A percentile compares a stretch with the other conserved stretches of the same genome.
Evolutionary conservation across 2,329 filamentous ascomycete genomes (phyloP).

Genomic region (Ophiostoma montium): DNA sequence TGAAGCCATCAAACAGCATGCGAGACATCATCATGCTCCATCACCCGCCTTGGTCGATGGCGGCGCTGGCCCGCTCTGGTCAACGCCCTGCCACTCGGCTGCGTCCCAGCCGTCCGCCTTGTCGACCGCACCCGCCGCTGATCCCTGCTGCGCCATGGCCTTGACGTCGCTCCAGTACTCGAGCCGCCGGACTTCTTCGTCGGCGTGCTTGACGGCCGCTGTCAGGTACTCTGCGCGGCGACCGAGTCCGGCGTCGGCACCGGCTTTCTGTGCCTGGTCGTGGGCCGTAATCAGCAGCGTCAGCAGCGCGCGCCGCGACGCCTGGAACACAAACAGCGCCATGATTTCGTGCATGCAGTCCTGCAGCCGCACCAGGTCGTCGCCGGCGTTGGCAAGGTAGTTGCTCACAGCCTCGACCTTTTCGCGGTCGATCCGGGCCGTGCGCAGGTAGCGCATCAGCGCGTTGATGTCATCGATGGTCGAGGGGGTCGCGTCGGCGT

Average conservation of each 20-base stretch:
- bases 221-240: constrained; percentile 52
- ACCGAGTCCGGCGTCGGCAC: constrained; percentile 3
- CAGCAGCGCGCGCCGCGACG: constrained; percentile 65
- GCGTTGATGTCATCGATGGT: constrained; percentile 50
- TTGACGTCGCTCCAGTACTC: constrained; percentile 84
- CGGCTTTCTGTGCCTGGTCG: constrained; percentile 22
- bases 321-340: constrained; percentile 78
- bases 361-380: constrained; percentile 61
- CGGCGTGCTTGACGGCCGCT: constrained; percentile 59
- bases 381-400: constrained; percentile 63
- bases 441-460: constrained; percentile 54
- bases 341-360: constrained; percentile 74
- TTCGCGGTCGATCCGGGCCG: constrained; percentile 69
- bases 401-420: constrained; percentile 69
- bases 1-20: not conserved
- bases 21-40: not conserved
- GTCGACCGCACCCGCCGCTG: constrained; percentile 31
- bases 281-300: constrained; percentile 52
- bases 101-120: constrained; percentile 28
- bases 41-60: constrained; percentile 14
- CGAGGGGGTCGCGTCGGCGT: constrained; percentile 15
- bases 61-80: constrained; percentile 35
- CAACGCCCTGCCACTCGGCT: constrained; percentile 33
- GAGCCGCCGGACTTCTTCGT: constrained; percentile 64
- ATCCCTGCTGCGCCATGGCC: constrained; percentile 44